A percentile compares a stretch with the other conserved stretches of the same genome.
Conservation (phyloP, 2,329 filamentous ascomycete genomes). For the Phyllosticta paracitricarpa region DNA sequence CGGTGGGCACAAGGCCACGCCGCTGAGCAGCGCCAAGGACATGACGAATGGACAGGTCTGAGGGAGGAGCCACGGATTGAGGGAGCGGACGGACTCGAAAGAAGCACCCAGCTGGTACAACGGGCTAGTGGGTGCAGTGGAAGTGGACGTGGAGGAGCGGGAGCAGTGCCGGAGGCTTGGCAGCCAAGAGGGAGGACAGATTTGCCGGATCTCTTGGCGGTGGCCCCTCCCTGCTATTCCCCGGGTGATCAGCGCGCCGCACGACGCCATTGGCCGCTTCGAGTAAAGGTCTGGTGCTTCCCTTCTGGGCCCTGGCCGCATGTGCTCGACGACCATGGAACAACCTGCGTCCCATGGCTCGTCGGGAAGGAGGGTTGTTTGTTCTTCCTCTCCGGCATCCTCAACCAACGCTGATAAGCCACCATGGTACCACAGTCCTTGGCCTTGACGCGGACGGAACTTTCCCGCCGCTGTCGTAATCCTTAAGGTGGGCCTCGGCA, state of each 20-base stretch:
- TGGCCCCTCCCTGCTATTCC: constrained; percentile 3
- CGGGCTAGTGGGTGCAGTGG: neutral
- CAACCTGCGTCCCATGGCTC: neutral
- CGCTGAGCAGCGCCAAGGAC: neutral
- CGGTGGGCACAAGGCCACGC: neutral
- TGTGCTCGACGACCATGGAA: neutral
- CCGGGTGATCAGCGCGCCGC: constrained; percentile 5
- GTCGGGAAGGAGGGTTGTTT: neutral
- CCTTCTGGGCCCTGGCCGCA: neutral
- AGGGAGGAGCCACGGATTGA: neutral
- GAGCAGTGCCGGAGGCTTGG: constrained; percentile 2
- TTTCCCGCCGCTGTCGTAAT: neutral
- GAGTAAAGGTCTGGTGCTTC: neutral
- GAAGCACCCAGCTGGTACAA: neutral
- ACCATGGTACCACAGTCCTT: neutral
- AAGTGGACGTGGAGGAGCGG: constrained; percentile 2
- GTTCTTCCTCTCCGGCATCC: neutral
- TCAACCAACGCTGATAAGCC: neutral
- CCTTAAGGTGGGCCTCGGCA: neutral
- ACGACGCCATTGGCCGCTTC: neutral
- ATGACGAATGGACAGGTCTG: neutral
- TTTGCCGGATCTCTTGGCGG: constrained; percentile 7
- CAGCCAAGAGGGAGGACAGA: constrained; percentile 1
- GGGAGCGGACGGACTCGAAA: neutral
- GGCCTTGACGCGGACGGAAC: neutral